A percentile compares a stretch with the other conserved stretches of the same genome.
Evolutionary conservation across 1,284 basidiomycete species (phyloP).

Genomic region (Tylopilus orsonianus): DNA sequence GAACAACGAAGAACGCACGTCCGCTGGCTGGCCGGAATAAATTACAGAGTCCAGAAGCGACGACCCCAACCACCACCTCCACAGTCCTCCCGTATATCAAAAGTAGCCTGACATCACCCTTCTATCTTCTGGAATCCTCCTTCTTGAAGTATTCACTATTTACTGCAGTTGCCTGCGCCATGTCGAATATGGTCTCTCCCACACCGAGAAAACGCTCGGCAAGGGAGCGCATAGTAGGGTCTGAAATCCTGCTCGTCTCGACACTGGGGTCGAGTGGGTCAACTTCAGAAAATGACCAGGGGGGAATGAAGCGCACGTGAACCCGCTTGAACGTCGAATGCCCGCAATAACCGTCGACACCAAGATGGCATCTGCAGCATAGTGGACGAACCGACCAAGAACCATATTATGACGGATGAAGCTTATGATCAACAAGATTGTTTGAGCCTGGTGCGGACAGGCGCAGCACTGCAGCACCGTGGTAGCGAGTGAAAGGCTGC

Average conservation of each 20-base stretch:
- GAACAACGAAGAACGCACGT: slow-evolving; percentile 29
- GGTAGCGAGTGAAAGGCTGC: not conserved
- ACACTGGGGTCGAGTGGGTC: slow-evolving; percentile 47
- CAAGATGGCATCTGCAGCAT: slow-evolving; percentile 81
- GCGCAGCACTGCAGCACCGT: not conserved
- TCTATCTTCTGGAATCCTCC: slow-evolving; percentile 39
- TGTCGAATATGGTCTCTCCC: slow-evolving; percentile 88
- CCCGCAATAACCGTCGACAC: slow-evolving; percentile 90
- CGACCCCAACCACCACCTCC: slow-evolving; percentile 9
- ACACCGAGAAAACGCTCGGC: slow-evolving; percentile 83
- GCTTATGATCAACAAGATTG: not conserved
- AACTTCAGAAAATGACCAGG: not conserved
- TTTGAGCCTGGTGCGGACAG: not conserved
- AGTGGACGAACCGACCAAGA: slow-evolving; percentile 83
- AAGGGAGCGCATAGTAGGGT: slow-evolving; percentile 72
- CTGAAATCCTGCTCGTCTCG: slow-evolving; percentile 66
- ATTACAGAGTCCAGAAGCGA: slow-evolving; percentile 33
- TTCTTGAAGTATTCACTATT: slow-evolving; percentile 79
- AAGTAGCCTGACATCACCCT: slow-evolving; percentile 1
- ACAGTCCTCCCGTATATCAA: slow-evolving; percentile 1
- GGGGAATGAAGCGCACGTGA: slow-evolving; percentile 62
- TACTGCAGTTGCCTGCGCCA: slow-evolving; percentile 76
- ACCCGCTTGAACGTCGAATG: slow-evolving; percentile 87
- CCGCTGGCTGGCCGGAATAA: slow-evolving; percentile 24
- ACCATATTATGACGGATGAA: slow-evolving; percentile 48